Conservation (phyloP, 495 filamentous ascomycete genomes). For the Bombardia bombarda region DNA sequence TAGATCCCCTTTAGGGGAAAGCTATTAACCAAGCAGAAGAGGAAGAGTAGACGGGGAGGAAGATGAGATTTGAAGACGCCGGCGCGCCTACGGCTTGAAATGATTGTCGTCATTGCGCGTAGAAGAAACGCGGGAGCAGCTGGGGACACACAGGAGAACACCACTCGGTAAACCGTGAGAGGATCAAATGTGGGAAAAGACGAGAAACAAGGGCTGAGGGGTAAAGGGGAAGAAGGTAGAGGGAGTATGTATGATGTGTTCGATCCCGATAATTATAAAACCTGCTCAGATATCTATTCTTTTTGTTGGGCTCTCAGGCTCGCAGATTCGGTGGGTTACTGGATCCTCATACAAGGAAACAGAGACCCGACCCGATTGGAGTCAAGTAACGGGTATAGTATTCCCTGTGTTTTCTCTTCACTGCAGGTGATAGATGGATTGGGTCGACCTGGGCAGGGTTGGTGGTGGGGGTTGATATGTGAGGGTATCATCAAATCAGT, state of each 20-base stretch:
- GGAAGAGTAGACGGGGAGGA: neutral
- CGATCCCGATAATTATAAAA: neutral
- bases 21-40: neutral
- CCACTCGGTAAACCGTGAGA: no score
- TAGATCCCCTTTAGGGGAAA: no score
- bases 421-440: no score
- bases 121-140: conserved; percentile 1
- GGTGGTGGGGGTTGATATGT: no score
- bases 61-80: neutral
- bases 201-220: neutral
- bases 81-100: conserved; percentile 7
- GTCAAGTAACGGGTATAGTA: neutral
- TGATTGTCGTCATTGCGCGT: conserved; percentile 8
- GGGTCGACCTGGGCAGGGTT: no score
- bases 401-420: conserved; percentile 6
- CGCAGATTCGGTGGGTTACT: conserved; percentile 3
- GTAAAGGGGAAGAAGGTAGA: neutral
- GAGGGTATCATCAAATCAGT: no score
- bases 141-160: no score
- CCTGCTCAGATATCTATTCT: conserved; percentile 36
- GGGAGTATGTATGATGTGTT: neutral
- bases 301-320: conserved; percentile 6
- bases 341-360: neutral
- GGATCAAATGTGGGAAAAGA: neutral
- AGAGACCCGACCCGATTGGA: neutral